phyloP scores from a whole-genome alignment of 352 stramenopile species.

The Pythium aquatile region DNA sequence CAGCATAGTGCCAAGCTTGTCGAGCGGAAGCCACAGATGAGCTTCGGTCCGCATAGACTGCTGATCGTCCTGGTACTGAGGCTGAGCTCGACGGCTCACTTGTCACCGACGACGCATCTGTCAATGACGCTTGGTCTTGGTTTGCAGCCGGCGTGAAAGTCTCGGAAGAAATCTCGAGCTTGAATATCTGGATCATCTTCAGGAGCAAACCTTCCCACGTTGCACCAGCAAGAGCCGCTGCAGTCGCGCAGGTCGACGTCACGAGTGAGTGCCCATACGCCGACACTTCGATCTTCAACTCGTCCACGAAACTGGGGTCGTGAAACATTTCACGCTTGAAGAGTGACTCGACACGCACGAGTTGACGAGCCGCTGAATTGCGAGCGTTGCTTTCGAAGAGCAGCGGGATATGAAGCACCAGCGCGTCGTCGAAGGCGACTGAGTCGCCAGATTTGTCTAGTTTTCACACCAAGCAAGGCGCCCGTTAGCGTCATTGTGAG shows the following conservation, averaged over 20 bases:
- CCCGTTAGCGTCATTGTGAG: not conserved
- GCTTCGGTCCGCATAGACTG: constrained; percentile 33
- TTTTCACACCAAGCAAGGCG: not conserved
- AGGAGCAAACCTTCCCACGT: constrained; percentile 57
- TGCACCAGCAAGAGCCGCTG: constrained; percentile 27
- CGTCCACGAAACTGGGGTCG: constrained; percentile 43
- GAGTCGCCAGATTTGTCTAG: constrained; percentile 30
- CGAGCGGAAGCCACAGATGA: constrained; percentile 27
- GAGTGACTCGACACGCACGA: constrained; percentile 39
- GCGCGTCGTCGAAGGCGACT: constrained; percentile 42
- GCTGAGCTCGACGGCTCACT: not conserved
- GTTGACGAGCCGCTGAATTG: constrained; percentile 23
- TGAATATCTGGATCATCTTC: constrained; percentile 53
- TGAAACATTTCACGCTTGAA: constrained; percentile 37
- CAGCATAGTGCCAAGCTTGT: constrained; percentile 73
- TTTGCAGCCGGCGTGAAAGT: constrained; percentile 8
- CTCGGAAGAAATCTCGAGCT: constrained; percentile 15
- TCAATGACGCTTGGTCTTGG: constrained; percentile 11
- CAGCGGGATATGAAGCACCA: constrained; percentile 42
- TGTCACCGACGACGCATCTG: not conserved
- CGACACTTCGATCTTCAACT: constrained; percentile 54
- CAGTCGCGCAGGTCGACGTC: constrained; percentile 26
- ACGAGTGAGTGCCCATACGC: constrained; percentile 56
- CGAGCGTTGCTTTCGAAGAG: constrained; percentile 34
- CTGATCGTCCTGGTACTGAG: constrained; percentile 4